Evolutionary conservation across 2,329 filamentous ascomycete genomes (phyloP).

Genomic region (Aspergillus persii): DNA sequence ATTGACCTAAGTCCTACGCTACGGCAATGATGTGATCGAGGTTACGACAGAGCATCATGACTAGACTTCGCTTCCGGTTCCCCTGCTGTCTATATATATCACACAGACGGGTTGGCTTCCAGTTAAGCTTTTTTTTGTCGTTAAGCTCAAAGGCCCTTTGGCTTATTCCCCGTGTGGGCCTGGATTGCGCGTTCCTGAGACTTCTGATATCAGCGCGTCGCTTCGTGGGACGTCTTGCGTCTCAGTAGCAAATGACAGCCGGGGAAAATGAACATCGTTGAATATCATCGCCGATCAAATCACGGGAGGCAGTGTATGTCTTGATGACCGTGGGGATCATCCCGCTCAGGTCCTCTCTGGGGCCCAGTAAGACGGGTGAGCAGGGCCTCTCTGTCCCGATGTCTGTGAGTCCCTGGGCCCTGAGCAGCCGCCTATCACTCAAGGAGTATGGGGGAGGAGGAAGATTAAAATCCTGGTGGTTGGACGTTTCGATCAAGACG

Average conservation of each 20-base stretch:
- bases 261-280: slow-evolving; percentile 10
- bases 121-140: slow-evolving; percentile 16
- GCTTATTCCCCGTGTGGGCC: slow-evolving; percentile 16
- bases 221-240: slow-evolving; percentile 1
- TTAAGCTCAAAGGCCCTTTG: slow-evolving; percentile 6
- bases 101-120: background rate
- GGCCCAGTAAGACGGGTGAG: slow-evolving; percentile 6
- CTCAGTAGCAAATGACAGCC: slow-evolving; percentile 13
- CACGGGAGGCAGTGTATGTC: slow-evolving; percentile 9
- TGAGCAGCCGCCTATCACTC: slow-evolving; percentile 1
- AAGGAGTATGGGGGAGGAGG: background rate
- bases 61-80: background rate
- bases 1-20: background rate
- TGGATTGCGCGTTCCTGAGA: slow-evolving; percentile 19
- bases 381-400: slow-evolving; percentile 2
- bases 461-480: slow-evolving; percentile 1
- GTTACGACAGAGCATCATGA: background rate
- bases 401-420: slow-evolving; percentile 4
- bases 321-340: slow-evolving; percentile 3
- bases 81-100: slow-evolving; percentile 14
- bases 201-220: slow-evolving; percentile 16
- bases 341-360: slow-evolving; percentile 2
- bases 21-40: background rate
- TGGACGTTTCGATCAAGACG: background rate
- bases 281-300: slow-evolving; percentile 16